Base-by-base conservation (phyloP, 1,139 yeast genomes). In the Protomyces macrosporus region DNA sequence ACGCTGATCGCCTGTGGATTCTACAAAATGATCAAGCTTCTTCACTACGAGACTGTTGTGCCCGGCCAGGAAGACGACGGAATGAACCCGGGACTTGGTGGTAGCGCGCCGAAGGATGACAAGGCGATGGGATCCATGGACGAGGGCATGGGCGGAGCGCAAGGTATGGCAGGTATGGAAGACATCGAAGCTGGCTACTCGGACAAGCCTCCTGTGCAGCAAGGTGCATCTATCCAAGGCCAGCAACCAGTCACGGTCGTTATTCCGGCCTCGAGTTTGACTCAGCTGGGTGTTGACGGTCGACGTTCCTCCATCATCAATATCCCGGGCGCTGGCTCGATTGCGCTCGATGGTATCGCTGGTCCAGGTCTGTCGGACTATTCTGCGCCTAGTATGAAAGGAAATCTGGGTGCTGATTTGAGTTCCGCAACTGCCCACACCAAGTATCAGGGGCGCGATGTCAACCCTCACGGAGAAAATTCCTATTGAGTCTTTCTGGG, bases 301-400 rank as follows among this genome's bases (percentile, higher is more conserved):
- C n/a, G 48, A 42, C 48, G 48, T 5, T 42, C 48, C 32, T 42
- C 48, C 12, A 42, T 42, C 23, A 42, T 42, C 32, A 42, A 42
- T 10, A 42, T 42, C 5, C 48, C 48, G 12, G 48, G 48, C 9
- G 48, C 48, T 5, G 48, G 48, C 23, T 6, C 48, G 0, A 16
- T 42, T 42, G 48, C 48, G 9, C 48, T 57, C 16, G 61, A 57
- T 39, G 54, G 48, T n/a, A 37, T 39, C 10, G 40, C 48, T 16
- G 61, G 61, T 6, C 62, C 62, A 6, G 62, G 64, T n/a, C 42
- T 61, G 10, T 33, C 52, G 3, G 64, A 56, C 50, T 55, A 61
- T 39, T 37, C 50, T 45, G 12, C 50, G 33, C 45, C 40, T 12
- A 45, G 40, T 23, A 35, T 30, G 16, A 53, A 53, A 23, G 59